Evolutionary conservation across 805 yeast species (phyloP), one percentile per base, ranked within the genome.

Genomic region (Metschnikowia hibisci): DNA sequence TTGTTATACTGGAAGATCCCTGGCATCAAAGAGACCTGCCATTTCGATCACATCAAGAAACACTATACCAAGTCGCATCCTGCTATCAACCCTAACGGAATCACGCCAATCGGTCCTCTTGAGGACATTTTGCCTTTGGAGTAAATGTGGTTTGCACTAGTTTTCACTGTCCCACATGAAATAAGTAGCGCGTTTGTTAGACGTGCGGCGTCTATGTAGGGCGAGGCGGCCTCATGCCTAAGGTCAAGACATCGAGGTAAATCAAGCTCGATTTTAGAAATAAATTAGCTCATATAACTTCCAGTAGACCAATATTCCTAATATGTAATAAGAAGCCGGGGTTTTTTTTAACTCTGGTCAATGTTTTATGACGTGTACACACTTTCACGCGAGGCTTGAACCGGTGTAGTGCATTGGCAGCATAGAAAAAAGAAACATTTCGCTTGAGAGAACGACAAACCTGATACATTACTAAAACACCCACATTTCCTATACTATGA

Each of bases 41-140:
- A 85, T 60, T 87, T 93, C 58, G 87, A 84, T 31, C 98, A 93
- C 63, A 90, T 91, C 69, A 91, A 90, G 64, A 71, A 74, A 56
- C 97, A 90, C 67, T 91, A 91, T 70, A 89, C 96, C 34, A 83
- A 84, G 64, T 82, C 93, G 20, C 97, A 90, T 61, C 60, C 76
- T 32, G 76, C 76, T 38, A 84, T 88, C 62, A 93, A 91, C 60
- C 96, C 96, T 4, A 66, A 73, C 48, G 82, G 84, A 2, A 84
- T 93, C 50, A 84, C 96, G 3, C 95, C 98, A 3, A 54, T 84
- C 28, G 98, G 98, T 2, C 98, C 98, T 14, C 55, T 81, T 32
- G 95, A 96, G 27, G 66, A 87, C 56, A 85, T 89, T 47, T 63
- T 71, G 54, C 70, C 62, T 2, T 51, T 51, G 41, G 50, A 38